Conservation (phyloP, 192 early-diverging fungal species). For the Chytriomyces sp. region DNA sequence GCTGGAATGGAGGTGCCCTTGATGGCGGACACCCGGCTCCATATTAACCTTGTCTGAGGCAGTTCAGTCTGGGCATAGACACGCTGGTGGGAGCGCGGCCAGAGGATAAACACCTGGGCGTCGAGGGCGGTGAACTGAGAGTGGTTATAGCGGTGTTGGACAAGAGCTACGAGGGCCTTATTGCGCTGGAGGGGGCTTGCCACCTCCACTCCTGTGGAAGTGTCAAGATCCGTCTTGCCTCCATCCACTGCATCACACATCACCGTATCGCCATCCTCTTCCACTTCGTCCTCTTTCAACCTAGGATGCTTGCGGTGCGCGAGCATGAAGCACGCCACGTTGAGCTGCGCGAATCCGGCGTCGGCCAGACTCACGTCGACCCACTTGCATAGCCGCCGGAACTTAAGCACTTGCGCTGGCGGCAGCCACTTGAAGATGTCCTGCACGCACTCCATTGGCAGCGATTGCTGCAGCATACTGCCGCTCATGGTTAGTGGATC, state of each 20-base stretch:
- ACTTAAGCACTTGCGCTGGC: not conserved
- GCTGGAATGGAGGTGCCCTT: not conserved
- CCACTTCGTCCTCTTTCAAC: not conserved
- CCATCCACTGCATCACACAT: not conserved
- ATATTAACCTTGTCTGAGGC: not conserved
- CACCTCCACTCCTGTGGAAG: not conserved
- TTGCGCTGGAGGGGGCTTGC: not conserved
- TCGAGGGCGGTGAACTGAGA: not conserved
- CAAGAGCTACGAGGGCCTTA: not conserved
- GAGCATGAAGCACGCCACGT: slow-evolving; percentile 7
- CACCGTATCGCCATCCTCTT: not conserved
- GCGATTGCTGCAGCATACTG: not conserved
- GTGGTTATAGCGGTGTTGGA: not conserved
- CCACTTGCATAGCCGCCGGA: not conserved
- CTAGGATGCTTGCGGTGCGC: not conserved
- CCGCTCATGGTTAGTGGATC: not conserved
- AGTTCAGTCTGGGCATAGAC: not conserved
- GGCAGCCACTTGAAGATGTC: slow-evolving; percentile 16
- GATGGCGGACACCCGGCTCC: not conserved
- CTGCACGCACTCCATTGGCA: not conserved
- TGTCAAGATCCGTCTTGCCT: not conserved
- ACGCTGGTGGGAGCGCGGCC: not conserved
- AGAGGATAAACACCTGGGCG: not conserved
- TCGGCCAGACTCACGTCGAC: not conserved
- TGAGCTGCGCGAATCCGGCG: slow-evolving; percentile 6